These are phyloP conservation scores for Ilex paraguariensis DNA, from an alignment of 305 asterid species.

Conservation along the genomic window DNA sequence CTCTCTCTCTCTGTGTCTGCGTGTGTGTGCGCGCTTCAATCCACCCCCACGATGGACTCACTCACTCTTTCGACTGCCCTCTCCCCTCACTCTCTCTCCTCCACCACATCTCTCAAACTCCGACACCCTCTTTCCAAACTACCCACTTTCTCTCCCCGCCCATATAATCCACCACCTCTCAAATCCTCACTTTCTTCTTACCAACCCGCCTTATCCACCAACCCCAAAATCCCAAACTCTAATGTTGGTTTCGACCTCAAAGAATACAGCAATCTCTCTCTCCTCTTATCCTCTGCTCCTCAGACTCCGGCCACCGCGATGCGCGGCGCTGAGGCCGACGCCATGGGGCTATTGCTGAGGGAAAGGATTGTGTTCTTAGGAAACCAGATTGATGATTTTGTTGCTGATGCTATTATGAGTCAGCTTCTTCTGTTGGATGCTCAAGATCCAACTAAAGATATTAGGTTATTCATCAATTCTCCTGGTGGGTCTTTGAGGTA, in stretches of 20 bases:
- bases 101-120: too few species aligned
- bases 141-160: too few species aligned
- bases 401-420: conserved; percentile 82
- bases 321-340: conserved; percentile 72
- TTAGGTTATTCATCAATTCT: conserved; percentile 79
- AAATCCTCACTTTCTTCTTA: not conserved
- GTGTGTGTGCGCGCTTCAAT: too few species aligned
- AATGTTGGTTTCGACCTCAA: not conserved
- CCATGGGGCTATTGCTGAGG: conserved; percentile 73
- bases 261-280: conserved; percentile 14
- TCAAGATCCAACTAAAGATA: conserved; percentile 73
- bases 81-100: too few species aligned
- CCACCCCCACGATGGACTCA: too few species aligned
- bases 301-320: conserved; percentile 57
- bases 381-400: conserved; percentile 62
- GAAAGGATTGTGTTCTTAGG: conserved; percentile 94
- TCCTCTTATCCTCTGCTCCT: conserved; percentile 25
- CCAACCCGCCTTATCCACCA: not conserved
- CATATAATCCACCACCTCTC: not conserved
- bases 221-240: not conserved
- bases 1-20: too few species aligned
- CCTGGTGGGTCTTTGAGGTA: conserved; percentile 95
- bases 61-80: too few species aligned
- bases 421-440: conserved; percentile 87
- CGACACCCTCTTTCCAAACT: too few species aligned